Percentiles rank a stretch among this genome's conserved stretches.
These are phyloP conservation scores for Stephania yunnanensis DNA, from an alignment of 164 flowering plant genomes.

Conservation along the genomic window DNA sequence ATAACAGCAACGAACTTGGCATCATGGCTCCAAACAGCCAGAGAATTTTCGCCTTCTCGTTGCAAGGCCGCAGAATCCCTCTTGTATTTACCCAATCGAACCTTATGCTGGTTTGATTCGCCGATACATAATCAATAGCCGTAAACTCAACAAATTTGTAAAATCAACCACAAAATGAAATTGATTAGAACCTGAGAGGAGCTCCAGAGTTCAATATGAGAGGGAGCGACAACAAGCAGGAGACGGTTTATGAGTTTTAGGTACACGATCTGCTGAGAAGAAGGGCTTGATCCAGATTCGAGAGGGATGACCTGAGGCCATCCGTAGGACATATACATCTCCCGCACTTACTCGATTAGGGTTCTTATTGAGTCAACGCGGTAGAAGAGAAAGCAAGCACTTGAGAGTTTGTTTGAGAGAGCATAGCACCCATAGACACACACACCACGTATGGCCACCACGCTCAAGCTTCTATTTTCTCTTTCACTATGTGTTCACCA, in stretches of 20 bases:
- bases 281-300: conserved; percentile 44
- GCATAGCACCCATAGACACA: no score
- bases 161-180: conserved; percentile 1
- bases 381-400: no score
- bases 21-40: conserved; percentile 91
- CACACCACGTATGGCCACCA: no score
- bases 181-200: conserved; percentile 64
- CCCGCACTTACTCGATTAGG: conserved; percentile 2
- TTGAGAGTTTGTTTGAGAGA: no score
- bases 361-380: no score
- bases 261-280: conserved; percentile 64
- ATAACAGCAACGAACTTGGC: conserved; percentile 71
- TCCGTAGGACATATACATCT: conserved; percentile 97
- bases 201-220: conserved; percentile 93
- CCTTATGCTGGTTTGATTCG: conserved; percentile 57
- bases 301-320: conserved; percentile 98
- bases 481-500: no score
- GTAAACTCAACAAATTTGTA: not conserved
- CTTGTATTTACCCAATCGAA: conserved; percentile 83
- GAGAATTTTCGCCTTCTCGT: conserved; percentile 83
- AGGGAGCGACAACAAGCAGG: conserved; percentile 70
- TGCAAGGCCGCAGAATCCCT: conserved; percentile 64
- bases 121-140: not conserved
- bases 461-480: no score
- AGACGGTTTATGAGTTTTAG: conserved; percentile 61